phyloP scores from a whole-genome alignment of 306 rosid species.

The Canavalia gladiata region DNA sequence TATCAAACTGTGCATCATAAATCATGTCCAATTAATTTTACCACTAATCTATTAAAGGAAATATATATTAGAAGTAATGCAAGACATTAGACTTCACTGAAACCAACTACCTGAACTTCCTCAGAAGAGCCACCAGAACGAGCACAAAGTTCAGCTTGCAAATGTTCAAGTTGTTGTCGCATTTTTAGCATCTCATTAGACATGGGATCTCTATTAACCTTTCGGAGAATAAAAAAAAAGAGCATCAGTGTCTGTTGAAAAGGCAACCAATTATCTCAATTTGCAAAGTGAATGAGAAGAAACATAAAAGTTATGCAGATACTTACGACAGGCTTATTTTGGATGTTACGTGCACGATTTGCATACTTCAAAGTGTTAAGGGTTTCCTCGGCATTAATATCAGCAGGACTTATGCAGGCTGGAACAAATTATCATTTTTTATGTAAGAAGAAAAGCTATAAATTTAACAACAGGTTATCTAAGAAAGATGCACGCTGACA shows the following conservation, averaged over 20 bases:
- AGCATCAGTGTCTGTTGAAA: constrained; percentile 23
- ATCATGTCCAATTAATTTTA: constrained; percentile 26
- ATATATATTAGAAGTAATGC: constrained; percentile 23
- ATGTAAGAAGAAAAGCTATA: constrained; percentile 41
- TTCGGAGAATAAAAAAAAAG: constrained; percentile 47
- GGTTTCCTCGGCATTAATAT: constrained; percentile 98
- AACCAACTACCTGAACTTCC: constrained; percentile 81
- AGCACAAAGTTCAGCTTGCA: constrained; percentile 97
- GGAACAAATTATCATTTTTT: constrained; percentile 34
- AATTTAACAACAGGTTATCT: constrained; percentile 25
- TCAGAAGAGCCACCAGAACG: constrained; percentile 88
- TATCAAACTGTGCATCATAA: constrained; percentile 34
- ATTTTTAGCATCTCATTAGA: constrained; percentile 94
- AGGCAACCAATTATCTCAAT: constrained; percentile 37
- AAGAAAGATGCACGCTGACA: constrained; percentile 27
- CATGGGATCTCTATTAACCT: constrained; percentile 98
- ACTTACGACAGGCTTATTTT: constrained; percentile 94
- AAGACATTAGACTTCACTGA: constrained; percentile 35
- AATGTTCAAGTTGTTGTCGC: constrained; percentile 91
- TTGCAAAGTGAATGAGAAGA: constrained; percentile 28
- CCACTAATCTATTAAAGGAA: constrained; percentile 12
- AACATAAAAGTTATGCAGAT: constrained; percentile 35
- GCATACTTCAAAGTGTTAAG: constrained; percentile 97
- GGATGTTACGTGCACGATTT: constrained; percentile 95
- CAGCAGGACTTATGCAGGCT: constrained; percentile 99